Evolutionary conservation across 257 asterid species (phyloP), one percentile per base, ranked within the genome.

Genomic region (Striga asiatica): DNA sequence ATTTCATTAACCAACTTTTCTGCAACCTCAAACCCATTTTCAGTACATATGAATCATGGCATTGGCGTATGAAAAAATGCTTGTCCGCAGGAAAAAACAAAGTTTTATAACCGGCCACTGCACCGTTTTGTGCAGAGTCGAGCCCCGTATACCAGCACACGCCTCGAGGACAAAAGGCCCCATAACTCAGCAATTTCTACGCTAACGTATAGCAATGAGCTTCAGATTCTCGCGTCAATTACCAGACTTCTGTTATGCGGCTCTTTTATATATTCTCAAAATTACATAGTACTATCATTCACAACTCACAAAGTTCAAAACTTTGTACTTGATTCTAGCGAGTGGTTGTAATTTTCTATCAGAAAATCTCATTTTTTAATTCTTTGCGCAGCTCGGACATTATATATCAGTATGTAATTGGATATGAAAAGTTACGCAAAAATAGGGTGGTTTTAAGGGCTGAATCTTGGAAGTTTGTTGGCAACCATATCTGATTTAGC

Each of bases 111-210:
- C 84, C 8, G 76, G 75, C 34, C 75, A 84, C 32, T 88, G 94
- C 62, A 84, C 69, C 41, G 53, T 59, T 55, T 64, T 62, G 29
- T 91, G 85, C 23, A 76, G 19, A 51, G 31, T 56, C 73, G 82
- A 53, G 50, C 75, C 79, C 50, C 75, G 79, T 27, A 80, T 64
- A 31, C 94, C 94, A 28, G 95, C 85, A 59, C 86, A 80, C 11
- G 97, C 97, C 82, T 84, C 84, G 28, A 84, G 76, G 51, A 88
- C 68, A 56, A 84, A 82, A 13, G 97, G 94, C 64, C 38, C 75
- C 32, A 37, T 67, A 68, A 29, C 34, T 31, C 0, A 75, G 73
- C 97, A 84, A n/a, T 84, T 35, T 69, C 37, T 17, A 58, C 60
- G 25, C 76, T 70, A 66, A 53, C 21, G 24, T 39, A 82, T 5